Evolutionary conservation across 495 filamentous ascomycete genomes (phyloP).

Genomic region (Aspergillus conjunctus): DNA sequence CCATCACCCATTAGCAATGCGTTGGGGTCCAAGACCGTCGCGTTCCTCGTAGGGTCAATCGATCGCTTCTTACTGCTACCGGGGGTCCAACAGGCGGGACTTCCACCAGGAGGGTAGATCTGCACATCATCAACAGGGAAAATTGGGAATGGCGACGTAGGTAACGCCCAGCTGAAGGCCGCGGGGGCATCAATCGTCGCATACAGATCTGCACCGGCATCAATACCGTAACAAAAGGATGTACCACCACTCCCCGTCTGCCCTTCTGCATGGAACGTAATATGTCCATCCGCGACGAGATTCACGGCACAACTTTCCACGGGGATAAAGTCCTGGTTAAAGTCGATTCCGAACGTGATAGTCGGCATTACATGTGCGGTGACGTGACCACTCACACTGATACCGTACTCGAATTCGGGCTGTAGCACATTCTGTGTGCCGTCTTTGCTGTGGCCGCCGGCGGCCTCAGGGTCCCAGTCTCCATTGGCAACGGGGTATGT

Average conservation of each 20-base stretch:
- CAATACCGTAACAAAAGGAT: constrained; percentile 8
- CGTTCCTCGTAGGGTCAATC: constrained; percentile 1
- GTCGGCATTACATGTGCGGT: constrained; percentile 14
- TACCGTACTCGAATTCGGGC: constrained; percentile 7
- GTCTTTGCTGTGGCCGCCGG: not conserved
- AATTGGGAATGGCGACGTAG: constrained; percentile 3
- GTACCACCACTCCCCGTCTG: constrained; percentile 5
- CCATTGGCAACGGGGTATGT: constrained; percentile 9
- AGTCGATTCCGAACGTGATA: constrained; percentile 13
- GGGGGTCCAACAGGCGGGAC: not conserved
- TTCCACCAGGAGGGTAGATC: constrained; percentile 9
- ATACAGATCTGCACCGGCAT: constrained; percentile 13
- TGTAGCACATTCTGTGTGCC: constrained; percentile 1
- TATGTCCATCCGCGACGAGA: constrained; percentile 11
- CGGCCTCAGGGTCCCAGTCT: not conserved
- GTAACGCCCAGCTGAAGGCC: constrained; percentile 11
- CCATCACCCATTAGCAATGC: not conserved
- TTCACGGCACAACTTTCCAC: constrained; percentile 8
- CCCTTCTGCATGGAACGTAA: constrained; percentile 13
- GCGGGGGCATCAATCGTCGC: constrained; percentile 11
- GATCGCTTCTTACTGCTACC: constrained; percentile 3
- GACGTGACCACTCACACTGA: constrained; percentile 9
- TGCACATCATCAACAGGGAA: not conserved
- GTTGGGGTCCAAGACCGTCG: not conserved
- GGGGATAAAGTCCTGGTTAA: constrained; percentile 7